These are phyloP conservation scores for Lecanicillium sp. DNA, from an alignment of 2,329 filamentous ascomycete genomes.

Conservation along the genomic window DNA sequence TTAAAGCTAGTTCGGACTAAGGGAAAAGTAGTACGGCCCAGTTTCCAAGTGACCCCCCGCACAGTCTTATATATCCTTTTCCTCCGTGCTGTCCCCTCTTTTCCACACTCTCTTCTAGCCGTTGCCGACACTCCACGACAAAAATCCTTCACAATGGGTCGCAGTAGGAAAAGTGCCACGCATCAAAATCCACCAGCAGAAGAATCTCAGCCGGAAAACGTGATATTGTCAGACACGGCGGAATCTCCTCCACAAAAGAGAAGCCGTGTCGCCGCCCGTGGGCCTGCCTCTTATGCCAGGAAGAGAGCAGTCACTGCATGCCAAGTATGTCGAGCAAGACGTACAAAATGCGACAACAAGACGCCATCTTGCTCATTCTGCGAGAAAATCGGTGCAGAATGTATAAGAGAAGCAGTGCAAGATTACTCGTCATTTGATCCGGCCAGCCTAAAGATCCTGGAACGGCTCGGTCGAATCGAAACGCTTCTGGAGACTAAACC, in stretches of 20 bases:
- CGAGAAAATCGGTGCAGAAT: conserved; percentile 18
- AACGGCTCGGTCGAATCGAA: conserved; percentile 24
- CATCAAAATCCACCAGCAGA: too few relatives aligned
- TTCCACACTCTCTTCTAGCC: not conserved
- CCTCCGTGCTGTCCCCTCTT: too few relatives aligned
- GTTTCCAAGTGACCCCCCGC: too few relatives aligned
- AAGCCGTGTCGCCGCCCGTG: not conserved
- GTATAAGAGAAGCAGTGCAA: conserved; percentile 15
- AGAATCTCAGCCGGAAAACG: too few relatives aligned
- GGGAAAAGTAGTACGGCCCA: too few relatives aligned
- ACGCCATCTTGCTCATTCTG: not conserved
- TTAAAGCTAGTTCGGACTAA: too few relatives aligned
- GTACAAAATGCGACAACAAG: conserved; percentile 1
- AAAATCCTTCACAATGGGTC: too few relatives aligned
- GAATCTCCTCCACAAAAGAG: not conserved
- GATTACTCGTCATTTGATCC: conserved; percentile 28
- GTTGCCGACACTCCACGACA: conserved; percentile 1
- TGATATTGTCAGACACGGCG: not conserved
- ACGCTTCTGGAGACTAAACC: conserved; percentile 12
- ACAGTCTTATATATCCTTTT: too few relatives aligned
- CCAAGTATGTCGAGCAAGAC: not conserved
- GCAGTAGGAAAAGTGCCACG: too few relatives aligned
- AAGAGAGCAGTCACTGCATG: not conserved
- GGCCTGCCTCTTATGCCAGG: not conserved
- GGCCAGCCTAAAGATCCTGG: conserved; percentile 30